phyloP scores from a whole-genome alignment of 371 early-diverging fungal species.

The Mortierella sp. region DNA sequence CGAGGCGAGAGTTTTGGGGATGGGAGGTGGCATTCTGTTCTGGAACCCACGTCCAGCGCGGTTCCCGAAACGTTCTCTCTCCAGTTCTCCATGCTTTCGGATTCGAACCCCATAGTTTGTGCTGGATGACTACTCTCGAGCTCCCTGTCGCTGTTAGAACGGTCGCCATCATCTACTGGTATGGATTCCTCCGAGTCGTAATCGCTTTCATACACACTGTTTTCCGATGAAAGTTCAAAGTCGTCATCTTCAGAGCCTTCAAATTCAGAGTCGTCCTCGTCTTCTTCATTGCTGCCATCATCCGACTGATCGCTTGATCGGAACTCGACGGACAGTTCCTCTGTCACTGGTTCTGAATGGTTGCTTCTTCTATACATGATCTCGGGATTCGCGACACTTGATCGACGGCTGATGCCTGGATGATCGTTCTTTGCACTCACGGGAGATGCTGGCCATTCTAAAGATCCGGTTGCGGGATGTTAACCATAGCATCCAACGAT shows the following conservation, averaged over 20 bases:
- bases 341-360: constrained; percentile 17
- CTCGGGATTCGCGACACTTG: constrained; percentile 8
- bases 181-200: constrained; percentile 22
- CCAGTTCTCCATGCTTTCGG: constrained; percentile 2
- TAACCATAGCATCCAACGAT: neutral
- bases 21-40: constrained; percentile 5
- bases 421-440: neutral
- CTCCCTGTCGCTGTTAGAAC: constrained; percentile 7
- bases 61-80: neutral
- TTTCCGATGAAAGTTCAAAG: constrained; percentile 18
- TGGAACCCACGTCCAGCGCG: neutral
- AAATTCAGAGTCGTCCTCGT: constrained; percentile 7
- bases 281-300: neutral
- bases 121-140: neutral
- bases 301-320: constrained; percentile 41
- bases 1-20: constrained; percentile 15
- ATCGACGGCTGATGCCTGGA: constrained; percentile 8
- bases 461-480: neutral
- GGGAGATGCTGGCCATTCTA: constrained; percentile 8
- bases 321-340: constrained; percentile 26
- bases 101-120: constrained; percentile 1
- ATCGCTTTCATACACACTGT: constrained; percentile 18
- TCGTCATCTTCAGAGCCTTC: constrained; percentile 17
- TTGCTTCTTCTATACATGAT: neutral
- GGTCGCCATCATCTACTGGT: constrained; percentile 3